Evolutionary conservation across 306 rosid species (phyloP).

Genomic region (Fragaria nilgerrensis): DNA sequence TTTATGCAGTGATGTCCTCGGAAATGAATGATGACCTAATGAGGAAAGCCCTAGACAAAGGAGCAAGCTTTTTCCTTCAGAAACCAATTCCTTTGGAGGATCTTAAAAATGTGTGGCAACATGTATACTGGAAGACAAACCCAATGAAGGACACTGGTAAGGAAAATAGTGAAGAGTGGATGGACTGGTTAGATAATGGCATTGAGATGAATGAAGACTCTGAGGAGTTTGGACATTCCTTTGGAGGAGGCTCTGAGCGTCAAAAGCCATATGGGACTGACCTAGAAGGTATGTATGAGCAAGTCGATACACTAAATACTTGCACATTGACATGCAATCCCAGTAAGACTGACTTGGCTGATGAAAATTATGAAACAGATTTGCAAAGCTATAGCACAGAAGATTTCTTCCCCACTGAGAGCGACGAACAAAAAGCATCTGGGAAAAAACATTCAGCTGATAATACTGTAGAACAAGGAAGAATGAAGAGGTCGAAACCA

Average conservation of each 20-base stretch:
- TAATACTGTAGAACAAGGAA: slow-evolving; percentile 1
- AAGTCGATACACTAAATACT: not conserved
- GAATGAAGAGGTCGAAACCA: slow-evolving; percentile 15
- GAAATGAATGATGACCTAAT: slow-evolving; percentile 16
- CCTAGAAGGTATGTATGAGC: not conserved
- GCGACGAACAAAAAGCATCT: not conserved
- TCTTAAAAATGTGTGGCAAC: slow-evolving; percentile 45
- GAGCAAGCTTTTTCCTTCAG: slow-evolving; percentile 37
- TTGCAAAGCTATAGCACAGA: not conserved
- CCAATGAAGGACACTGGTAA: not conserved
- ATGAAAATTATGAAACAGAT: not conserved
- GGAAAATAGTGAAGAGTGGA: not conserved
- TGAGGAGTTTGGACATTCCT: not conserved
- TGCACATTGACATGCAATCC: not conserved
- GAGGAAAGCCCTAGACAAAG: slow-evolving; percentile 25
- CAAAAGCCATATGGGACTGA: not conserved
- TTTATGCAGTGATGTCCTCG: slow-evolving; percentile 32
- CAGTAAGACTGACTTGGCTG: not conserved
- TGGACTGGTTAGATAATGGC: not conserved
- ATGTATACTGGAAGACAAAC: slow-evolving; percentile 22
- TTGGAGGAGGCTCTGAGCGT: not conserved
- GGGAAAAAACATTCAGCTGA: slow-evolving; percentile 2
- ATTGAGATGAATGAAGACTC: slow-evolving; percentile 1
- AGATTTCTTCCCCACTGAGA: not conserved
- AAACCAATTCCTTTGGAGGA: slow-evolving; percentile 44